Conservation (phyloP, 169 alveolate genomes). For the Babesia ovis region DNA sequence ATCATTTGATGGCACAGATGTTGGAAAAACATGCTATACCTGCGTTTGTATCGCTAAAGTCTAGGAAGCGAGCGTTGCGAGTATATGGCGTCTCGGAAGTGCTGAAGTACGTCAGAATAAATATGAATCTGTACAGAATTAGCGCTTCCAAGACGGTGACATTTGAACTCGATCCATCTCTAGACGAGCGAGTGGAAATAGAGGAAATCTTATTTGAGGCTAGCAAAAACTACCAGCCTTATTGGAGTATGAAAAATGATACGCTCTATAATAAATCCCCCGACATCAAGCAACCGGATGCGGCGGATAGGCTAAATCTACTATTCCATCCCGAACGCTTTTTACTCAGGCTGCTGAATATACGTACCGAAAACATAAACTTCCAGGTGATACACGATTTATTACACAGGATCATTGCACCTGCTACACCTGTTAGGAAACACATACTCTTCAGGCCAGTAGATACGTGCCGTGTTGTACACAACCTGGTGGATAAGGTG, state of each 20-base stretch:
- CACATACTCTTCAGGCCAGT: neutral
- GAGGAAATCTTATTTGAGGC: slow-evolving; percentile 66
- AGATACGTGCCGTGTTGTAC: slow-evolving; percentile 17
- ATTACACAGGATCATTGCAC: slow-evolving; percentile 44
- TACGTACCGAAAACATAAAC: slow-evolving; percentile 34
- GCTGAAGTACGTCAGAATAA: neutral
- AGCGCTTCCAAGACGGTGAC: neutral
- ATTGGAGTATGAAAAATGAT: slow-evolving; percentile 66
- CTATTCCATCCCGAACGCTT: slow-evolving; percentile 53
- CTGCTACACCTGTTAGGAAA: slow-evolving; percentile 13
- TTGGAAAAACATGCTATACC: slow-evolving; percentile 52
- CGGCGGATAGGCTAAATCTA: neutral
- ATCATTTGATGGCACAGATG: slow-evolving; percentile 33
- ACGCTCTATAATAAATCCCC: slow-evolving; percentile 40
- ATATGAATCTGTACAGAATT: slow-evolving; percentile 14
- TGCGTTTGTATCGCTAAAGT: slow-evolving; percentile 4
- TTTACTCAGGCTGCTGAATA: slow-evolving; percentile 29
- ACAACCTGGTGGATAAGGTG: slow-evolving; percentile 20
- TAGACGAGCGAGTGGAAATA: slow-evolving; percentile 33
- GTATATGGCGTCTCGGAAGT: slow-evolving; percentile 10
- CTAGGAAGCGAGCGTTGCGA: slow-evolving; percentile 4
- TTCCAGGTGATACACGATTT: slow-evolving; percentile 42
- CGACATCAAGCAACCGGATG: slow-evolving; percentile 16
- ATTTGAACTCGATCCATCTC: neutral
- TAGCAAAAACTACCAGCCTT: slow-evolving; percentile 24